These are phyloP conservation scores for Oidiodendron maius DNA, from an alignment of 495 filamentous ascomycete genomes.

Conservation along the genomic window DNA sequence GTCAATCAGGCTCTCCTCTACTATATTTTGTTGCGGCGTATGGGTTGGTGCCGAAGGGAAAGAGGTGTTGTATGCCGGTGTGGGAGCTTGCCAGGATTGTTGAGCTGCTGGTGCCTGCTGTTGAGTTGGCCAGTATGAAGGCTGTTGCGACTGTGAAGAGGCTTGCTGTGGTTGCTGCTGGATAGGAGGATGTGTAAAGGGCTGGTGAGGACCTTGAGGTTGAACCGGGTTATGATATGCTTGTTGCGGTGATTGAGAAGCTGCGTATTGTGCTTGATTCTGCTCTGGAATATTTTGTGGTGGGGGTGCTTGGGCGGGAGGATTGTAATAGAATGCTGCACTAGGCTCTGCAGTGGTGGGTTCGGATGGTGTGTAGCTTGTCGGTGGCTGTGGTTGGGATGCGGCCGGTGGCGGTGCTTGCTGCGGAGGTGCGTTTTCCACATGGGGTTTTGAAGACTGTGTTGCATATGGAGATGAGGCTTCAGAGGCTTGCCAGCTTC, in stretches of 20 bases:
- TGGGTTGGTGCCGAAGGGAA: constrained; percentile 63
- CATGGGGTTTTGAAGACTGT: constrained; percentile 25
- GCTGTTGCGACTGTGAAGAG: constrained; percentile 4
- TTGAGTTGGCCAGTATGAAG: constrained; percentile 31
- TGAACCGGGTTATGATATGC: constrained; percentile 21
- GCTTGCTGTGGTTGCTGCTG: constrained; percentile 13
- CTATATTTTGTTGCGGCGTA: constrained; percentile 49
- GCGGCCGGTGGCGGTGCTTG: constrained; percentile 23
- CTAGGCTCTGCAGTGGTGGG: constrained; percentile 36
- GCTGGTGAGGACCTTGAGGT: constrained; percentile 22
- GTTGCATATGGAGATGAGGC: constrained; percentile 24
- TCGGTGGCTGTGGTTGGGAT: constrained; percentile 22
- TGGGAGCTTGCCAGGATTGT: constrained; percentile 40
- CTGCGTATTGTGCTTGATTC: constrained; percentile 19
- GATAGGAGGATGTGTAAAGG: constrained; percentile 24
- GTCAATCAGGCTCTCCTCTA: constrained; percentile 93
- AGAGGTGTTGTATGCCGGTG: constrained; percentile 41
- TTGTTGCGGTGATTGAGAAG: constrained; percentile 23
- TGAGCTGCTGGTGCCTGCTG: constrained; percentile 31
- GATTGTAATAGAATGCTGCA: constrained; percentile 44
- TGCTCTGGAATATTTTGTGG: constrained; percentile 12
- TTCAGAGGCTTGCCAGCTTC: constrained; percentile 36
- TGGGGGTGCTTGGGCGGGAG: constrained; percentile 3
- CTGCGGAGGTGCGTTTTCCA: constrained; percentile 12
- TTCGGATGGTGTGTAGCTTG: constrained; percentile 24